Percentiles rank a stretch among this genome's conserved stretches.
These are phyloP conservation scores for Halophytophthora batemanensis DNA, from an alignment of 352 stramenopile genomes.

Conservation along the genomic window DNA sequence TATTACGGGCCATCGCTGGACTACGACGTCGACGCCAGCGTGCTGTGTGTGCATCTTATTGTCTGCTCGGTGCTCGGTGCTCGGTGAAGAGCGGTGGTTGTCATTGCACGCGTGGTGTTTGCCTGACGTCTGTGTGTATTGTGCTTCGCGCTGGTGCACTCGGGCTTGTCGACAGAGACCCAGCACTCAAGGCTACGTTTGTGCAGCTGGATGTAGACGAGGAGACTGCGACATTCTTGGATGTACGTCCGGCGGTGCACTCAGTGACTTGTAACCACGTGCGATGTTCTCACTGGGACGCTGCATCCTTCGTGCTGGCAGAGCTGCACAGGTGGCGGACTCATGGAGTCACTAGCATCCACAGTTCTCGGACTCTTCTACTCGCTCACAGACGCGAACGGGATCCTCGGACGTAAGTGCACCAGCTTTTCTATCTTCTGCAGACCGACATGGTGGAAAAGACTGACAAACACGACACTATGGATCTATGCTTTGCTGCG, in stretches of 20 bases:
- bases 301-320: conserved; percentile 15
- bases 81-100: no score
- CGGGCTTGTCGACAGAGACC: conserved; percentile 34
- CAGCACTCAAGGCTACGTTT: conserved; percentile 56
- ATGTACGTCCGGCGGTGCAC: conserved; percentile 37
- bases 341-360: conserved; percentile 65
- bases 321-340: conserved; percentile 70
- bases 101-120: not conserved
- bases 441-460: conserved; percentile 2
- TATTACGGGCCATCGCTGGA: conserved; percentile 49
- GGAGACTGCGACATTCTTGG: conserved; percentile 68
- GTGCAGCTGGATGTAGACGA: conserved; percentile 72
- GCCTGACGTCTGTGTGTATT: conserved; percentile 1
- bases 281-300: not conserved
- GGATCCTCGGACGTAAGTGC: conserved; percentile 74
- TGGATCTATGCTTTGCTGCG: conserved; percentile 1
- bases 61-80: not conserved
- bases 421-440: not conserved
- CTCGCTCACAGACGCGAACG: conserved; percentile 80
- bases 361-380: conserved; percentile 76
- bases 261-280: no score
- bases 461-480: not conserved
- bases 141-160: not conserved
- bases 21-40: conserved; percentile 51
- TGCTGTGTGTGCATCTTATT: conserved; percentile 34